Evolutionary conservation across 2,329 filamentous ascomycete genomes (phyloP), one percentile per base, ranked within the genome.

Genomic region (Coccinonectria pachysandricola): DNA sequence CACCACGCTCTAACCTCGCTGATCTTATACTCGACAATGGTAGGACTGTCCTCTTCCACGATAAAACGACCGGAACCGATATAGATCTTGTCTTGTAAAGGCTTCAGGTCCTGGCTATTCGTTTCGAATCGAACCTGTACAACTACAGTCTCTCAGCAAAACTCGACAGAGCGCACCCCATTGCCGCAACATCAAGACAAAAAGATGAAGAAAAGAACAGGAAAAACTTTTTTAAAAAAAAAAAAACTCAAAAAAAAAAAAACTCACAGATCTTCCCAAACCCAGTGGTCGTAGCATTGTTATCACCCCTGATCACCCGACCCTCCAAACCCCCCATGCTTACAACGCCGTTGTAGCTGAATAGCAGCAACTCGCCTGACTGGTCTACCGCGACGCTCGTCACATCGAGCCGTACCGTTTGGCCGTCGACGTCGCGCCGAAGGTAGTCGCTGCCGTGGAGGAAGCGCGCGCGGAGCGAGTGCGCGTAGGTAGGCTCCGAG

Each of bases 11-110:
- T 45, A 10, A 60, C 54, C 31, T 60, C 49, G 28, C 56, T 60
- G 35, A 61, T 57, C 36, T 59, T 59, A 38, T 60, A 60, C 40
- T 61, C 57, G 12, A 62, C 56, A 15, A 53, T 37, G 11, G 50
- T 36, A 14, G 48, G 40, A 24, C 50, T 41, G 8, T 51, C 48
- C 21, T 45, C 32, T 21, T 53, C 49, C 16, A 60, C 37, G 16
- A 59, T 44, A 36, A 62, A 62, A 12, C 57, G 48, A 12, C 59
- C 58, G 10, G 53, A 56, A 2, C 47, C 57, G 21, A 61, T 57
- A 34, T 51, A 60, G n/a, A 61, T 30, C 30, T 53, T 59, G 26
- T 54, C 32, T 30, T 58, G 50, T 5, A 62, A 35, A 4, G 37
- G 40, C 34, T 48, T 53, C 21, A 60, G 38, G 12, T 40, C 45